Base-by-base conservation (phyloP, 2,329 filamentous ascomycete species). In the Sphaerostilbella broomeana region DNA sequence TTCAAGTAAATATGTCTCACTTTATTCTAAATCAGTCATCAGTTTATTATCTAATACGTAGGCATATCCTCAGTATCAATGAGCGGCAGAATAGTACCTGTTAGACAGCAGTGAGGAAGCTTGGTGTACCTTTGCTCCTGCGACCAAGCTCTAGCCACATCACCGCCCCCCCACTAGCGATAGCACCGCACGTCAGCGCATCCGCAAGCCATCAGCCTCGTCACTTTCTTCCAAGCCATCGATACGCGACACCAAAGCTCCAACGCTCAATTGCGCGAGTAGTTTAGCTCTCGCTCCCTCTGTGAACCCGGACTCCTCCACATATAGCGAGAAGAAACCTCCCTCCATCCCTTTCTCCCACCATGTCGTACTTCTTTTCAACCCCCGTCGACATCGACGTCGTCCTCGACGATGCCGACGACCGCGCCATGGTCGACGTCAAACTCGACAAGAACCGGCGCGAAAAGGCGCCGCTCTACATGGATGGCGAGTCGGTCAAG, bases 311-410 rank as follows among this genome's bases (percentile, higher is more conserved):
- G n/a, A n/a, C n/a, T n/a, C n/a, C n/a, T n/a, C n/a, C n/a, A n/a
- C n/a, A n/a, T n/a, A n/a, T n/a, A n/a, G n/a, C n/a, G n/a, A n/a
- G n/a, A n/a, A n/a, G n/a, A n/a, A n/a, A n/a, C 18, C 35, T 36
- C 38, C 19, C 12, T 35, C 21, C 26, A 15, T 24, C 35, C 28
- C 37, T 12, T 31, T 36, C 37, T 20, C 13, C 53, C 55, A 62
- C 50, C 53, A 95, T 97, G 92, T 94, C 92, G 53, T 94, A 94
- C 70, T 94, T 94, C 71, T 98, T 97, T 72, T 89, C 89, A 53
- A 95, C 90, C 44, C 92, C 92, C 39, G 86, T 98, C 66, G 92
- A 98, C 67, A 98, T 98, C 69, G 92, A 98, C 70, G 84, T 98
- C 60, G 88, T 97, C 55, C 86, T 98, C 54, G 87, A 95, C 57